Evolutionary conservation across 441 rosid genomes (phyloP).

Genomic region (Syzygium malaccense): DNA sequence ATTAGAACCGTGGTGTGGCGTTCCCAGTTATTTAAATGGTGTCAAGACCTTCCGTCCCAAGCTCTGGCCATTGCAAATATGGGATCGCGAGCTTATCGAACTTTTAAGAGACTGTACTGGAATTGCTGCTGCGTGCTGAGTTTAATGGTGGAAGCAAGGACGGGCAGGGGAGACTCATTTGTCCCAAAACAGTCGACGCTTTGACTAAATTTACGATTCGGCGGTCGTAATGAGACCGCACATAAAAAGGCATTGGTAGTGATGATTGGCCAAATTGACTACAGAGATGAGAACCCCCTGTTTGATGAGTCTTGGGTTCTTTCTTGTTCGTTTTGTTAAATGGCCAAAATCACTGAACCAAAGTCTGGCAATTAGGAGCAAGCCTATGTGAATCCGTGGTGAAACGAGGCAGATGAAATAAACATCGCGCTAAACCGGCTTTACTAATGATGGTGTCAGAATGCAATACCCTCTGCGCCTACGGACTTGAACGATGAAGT

Average conservation of each 20-base stretch:
- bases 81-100: neutral
- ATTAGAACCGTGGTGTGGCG: neutral
- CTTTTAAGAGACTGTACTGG: accelerated
- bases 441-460: too few relatives aligned
- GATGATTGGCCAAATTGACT: neutral
- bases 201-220: too few relatives aligned
- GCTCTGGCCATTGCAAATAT: neutral
- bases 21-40: neutral
- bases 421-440: too few relatives aligned
- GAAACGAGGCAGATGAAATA: too few relatives aligned
- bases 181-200: neutral
- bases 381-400: neutral
- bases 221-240: too few relatives aligned
- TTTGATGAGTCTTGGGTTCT: neutral
- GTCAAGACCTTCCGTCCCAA: neutral
- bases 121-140: neutral
- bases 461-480: too few relatives aligned
- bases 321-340: neutral
- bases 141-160: neutral
- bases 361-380: neutral
- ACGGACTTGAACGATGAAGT: neutral
- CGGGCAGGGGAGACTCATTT: neutral
- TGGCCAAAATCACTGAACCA: neutral
- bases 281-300: neutral
- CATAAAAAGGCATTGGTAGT: neutral